These are phyloP conservation scores for Cynara cardunculus DNA, from an alignment of 129 eudicot genomes.

Conservation along the genomic window DNA sequence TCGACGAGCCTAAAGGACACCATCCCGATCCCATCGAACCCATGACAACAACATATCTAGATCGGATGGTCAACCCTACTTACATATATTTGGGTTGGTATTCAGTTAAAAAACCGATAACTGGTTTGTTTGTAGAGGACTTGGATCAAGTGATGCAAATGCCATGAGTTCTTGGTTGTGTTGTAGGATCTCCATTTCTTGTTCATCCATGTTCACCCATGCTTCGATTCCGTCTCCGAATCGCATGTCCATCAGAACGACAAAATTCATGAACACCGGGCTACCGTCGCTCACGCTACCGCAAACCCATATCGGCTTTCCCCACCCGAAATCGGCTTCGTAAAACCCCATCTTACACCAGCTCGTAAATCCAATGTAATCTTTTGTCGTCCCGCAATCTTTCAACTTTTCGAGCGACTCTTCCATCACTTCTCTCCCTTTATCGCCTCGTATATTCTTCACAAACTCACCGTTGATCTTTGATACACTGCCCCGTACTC, in stretches of 20 bases:
- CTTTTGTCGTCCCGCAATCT: conserved; percentile 28
- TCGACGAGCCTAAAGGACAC: too few species aligned
- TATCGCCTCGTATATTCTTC: conserved; percentile 37
- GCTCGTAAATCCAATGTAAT: conserved; percentile 49
- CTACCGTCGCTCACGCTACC: conserved; percentile 38
- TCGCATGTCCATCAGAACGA: conserved; percentile 48
- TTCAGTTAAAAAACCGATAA: not conserved
- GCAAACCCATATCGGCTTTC: conserved; percentile 69
- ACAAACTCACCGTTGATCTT: conserved; percentile 46
- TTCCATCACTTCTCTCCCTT: conserved; percentile 37
- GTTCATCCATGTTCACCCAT: conserved; percentile 77
- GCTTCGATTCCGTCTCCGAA: conserved; percentile 74
- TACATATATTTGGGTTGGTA: too few species aligned
- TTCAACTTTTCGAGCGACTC: conserved; percentile 34
- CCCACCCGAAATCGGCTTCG: conserved; percentile 76
- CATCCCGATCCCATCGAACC: too few species aligned
- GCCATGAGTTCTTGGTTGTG: conserved; percentile 32
- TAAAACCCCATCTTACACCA: conserved; percentile 70
- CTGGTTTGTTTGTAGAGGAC: conserved; percentile 32
- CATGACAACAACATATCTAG: too few species aligned
- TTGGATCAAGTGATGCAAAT: conserved; percentile 50
- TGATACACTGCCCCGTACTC: conserved; percentile 39
- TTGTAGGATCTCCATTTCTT: conserved; percentile 40
- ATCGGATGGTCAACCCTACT: too few species aligned
- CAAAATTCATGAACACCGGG: conserved; percentile 47